A percentile compares a stretch with the other conserved stretches of the same genome.
These are phyloP conservation scores for Porcisia hertigi DNA, from an alignment of 208 protist genomes.

Conservation along the genomic window DNA sequence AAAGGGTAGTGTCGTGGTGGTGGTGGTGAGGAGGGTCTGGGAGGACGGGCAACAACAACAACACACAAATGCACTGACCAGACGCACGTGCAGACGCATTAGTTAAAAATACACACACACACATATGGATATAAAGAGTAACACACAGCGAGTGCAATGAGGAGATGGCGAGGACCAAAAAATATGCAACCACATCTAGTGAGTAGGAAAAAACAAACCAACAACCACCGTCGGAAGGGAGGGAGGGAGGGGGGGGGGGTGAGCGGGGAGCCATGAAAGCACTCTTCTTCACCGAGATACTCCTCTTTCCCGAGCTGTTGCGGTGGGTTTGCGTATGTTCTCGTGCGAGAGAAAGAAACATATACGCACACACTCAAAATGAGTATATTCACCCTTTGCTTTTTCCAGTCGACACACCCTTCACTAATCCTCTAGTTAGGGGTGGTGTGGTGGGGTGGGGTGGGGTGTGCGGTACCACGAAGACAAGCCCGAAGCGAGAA, in stretches of 20 bases:
- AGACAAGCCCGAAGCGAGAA: background rate
- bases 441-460: too few species aligned
- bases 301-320: too few species aligned
- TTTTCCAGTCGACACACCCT: too few species aligned
- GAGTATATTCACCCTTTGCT: background rate
- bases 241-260: too few species aligned
- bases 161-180: background rate
- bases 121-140: background rate
- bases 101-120: background rate
- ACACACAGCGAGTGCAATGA: background rate
- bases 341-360: background rate
- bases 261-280: too few species aligned
- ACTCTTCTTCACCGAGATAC: too few species aligned
- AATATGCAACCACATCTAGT: too few species aligned
- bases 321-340: too few species aligned
- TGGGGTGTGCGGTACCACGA: background rate
- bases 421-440: too few species aligned
- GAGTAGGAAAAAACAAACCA: too few species aligned
- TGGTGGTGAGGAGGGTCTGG: background rate
- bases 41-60: background rate
- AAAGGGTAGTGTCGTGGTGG: too few species aligned
- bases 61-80: background rate
- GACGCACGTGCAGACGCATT: background rate
- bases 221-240: too few species aligned
- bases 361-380: background rate